These are phyloP conservation scores for Kodamaea kakaduensis DNA, from an alignment of 805 yeast genomes.

Conservation along the genomic window DNA sequence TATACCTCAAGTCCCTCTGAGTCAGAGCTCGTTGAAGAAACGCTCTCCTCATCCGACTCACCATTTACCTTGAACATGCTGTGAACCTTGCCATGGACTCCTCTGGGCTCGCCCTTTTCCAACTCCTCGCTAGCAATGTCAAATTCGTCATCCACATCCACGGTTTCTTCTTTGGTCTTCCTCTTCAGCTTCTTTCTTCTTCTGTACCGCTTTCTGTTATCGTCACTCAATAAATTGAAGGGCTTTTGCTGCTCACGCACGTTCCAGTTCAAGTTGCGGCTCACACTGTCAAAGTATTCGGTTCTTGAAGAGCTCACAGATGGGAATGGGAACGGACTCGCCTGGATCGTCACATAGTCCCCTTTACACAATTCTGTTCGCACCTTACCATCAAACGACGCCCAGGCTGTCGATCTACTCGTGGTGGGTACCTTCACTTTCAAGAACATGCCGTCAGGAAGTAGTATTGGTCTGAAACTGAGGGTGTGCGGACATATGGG, in stretches of 20 bases:
- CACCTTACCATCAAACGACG: conserved; percentile 90
- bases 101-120: conserved; percentile 23
- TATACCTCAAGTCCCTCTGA: conserved; percentile 10
- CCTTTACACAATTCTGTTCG: conserved; percentile 79
- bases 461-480: conserved; percentile 84
- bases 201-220: conserved; percentile 39
- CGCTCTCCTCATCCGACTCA: conserved; percentile 22
- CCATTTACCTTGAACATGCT: not conserved
- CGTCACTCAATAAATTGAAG: conserved; percentile 55
- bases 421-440: conserved; percentile 74
- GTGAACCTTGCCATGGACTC: conserved; percentile 1
- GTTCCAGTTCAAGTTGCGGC: conserved; percentile 91
- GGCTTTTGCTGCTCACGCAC: conserved; percentile 85
- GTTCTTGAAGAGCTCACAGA: conserved; percentile 73
- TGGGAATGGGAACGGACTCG: conserved; percentile 91
- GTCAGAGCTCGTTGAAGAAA: conserved; percentile 13
- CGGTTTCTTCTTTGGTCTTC: conserved; percentile 7
- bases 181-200: conserved; percentile 10
- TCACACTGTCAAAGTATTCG: conserved; percentile 79
- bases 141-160: conserved; percentile 19
- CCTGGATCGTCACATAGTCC: conserved; percentile 78
- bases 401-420: conserved; percentile 92
- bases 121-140: conserved; percentile 27
- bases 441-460: conserved; percentile 89
- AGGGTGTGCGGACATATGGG: conserved; percentile 96